Evolutionary conservation across 129 eudicot species (phyloP), one percentile per base, ranked within the genome.

Genomic region (Cynara cardunculus): DNA sequence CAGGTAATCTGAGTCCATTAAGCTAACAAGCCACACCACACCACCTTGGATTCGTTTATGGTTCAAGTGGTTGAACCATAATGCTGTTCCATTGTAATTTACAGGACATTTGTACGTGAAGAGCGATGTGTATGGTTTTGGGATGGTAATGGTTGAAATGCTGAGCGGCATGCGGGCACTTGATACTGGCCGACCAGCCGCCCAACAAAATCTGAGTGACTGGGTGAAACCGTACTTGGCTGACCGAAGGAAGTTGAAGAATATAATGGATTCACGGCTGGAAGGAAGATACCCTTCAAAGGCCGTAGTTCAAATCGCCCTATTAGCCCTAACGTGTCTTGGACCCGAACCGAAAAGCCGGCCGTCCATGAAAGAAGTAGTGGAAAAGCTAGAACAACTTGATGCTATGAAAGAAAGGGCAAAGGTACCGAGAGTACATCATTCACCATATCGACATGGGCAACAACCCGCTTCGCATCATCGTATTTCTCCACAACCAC

Each of bases 101-200:
- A 28, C 78, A 86, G 89, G 89, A 56, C 89, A 86, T 74, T 61
- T 86, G 74, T 86, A 86, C 30, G 89, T 86, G 44, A 86, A 86
- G 78, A 86, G 89, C 37, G 89, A 86, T 25, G 89, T 86, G 18
- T 86, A 86, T 5, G 89, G 89, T 59, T 82, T 86, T 82, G 89
- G 89, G 27, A 77, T 86, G 21, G 89, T 86, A 1, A 75, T 86
- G 72, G 86, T 82, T 24, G 89, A 86, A 61, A 78, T 86, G 86
- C 75, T 86, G 26, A 86, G 86, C 25, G 89, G 89, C 19, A 5
- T 86, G 62, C 84, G 89, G 22, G 89, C 86, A 61, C 81, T 86
- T 0, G 89, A 86, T 80, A 22, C 78, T 3, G 30, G 3, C 25
- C 89, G 89, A 5, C 89, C 89, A 7, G 83, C 81, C 3, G 79